phyloP scores from a whole-genome alignment of 2,329 filamentous ascomycete species.

The Alternaria gaisen region DNA sequence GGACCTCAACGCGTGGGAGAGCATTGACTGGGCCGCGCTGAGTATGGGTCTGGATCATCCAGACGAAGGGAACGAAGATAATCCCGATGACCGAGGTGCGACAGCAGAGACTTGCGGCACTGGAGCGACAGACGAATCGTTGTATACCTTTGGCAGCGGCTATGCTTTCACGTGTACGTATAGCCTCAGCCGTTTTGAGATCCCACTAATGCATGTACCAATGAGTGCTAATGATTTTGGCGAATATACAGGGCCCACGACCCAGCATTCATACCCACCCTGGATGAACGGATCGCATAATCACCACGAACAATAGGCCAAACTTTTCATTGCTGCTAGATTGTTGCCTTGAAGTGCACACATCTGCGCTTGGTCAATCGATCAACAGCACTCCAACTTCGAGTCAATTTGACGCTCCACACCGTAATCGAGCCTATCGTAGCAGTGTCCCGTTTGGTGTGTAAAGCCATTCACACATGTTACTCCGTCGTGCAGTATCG shows the following conservation, averaged over 20 bases:
- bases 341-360: not conserved
- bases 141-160: constrained; percentile 2
- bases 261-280: constrained; percentile 28
- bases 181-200: not conserved
- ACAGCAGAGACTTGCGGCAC: not conserved
- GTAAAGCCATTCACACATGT: not conserved
- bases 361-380: not conserved
- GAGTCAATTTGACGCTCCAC: not conserved
- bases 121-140: not conserved
- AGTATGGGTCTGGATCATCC: constrained; percentile 15
- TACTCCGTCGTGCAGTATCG: not conserved
- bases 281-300: constrained; percentile 13
- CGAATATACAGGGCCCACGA: constrained; percentile 25
- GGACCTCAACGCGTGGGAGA: constrained; percentile 44
- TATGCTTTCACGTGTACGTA: constrained; percentile 28
- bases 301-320: not conserved
- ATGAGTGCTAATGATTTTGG: constrained; percentile 30
- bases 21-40: constrained; percentile 41
- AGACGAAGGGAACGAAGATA: not conserved
- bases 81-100: not conserved
- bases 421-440: not conserved
- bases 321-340: not conserved
- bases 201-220: constrained; percentile 9
- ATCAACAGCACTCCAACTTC: not conserved
- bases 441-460: not conserved